A percentile compares a stretch with the other conserved stretches of the same genome.
phyloP scores from a whole-genome alignment of 75 land plant genomes.

The Larix kaempferi region DNA sequence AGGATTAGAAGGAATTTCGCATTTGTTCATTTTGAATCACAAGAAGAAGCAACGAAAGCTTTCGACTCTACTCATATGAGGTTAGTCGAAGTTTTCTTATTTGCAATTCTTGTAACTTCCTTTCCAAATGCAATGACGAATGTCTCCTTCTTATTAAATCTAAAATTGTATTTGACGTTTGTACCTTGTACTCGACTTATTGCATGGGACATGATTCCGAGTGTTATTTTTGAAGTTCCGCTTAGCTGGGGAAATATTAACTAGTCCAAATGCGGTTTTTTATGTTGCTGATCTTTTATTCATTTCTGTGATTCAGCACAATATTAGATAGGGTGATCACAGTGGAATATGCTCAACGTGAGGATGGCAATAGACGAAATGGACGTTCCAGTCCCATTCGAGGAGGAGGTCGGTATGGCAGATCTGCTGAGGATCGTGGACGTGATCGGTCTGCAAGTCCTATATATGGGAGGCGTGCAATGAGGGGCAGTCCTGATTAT shows the following conservation, averaged over 20 bases:
- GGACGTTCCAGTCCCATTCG: conserved; percentile 39
- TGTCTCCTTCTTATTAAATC: too few relatives aligned
- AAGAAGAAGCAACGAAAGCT: conserved; percentile 86
- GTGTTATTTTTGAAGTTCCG: too few relatives aligned
- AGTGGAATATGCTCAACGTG: conserved; percentile 87
- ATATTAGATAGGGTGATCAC: conserved; percentile 79
- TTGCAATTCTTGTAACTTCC: too few relatives aligned
- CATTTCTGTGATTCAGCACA: conserved; percentile 37
- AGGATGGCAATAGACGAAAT: conserved; percentile 65
- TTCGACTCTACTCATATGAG: conserved; percentile 79
- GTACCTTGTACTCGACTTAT: too few relatives aligned
- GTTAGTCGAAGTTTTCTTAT: conserved; percentile 16
- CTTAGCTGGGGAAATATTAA: too few relatives aligned
- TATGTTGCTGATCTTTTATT: too few relatives aligned
- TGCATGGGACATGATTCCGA: too few relatives aligned
- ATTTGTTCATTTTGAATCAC: conserved; percentile 71
- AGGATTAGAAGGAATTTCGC: conserved; percentile 90
- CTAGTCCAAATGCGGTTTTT: too few relatives aligned
- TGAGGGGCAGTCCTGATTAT: conserved; percentile 26
- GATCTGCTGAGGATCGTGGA: conserved; percentile 3
- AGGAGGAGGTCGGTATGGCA: conserved; percentile 9
- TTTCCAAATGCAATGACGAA: too few relatives aligned
- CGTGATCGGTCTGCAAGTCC: conserved; percentile 18
- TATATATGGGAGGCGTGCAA: conserved; percentile 11
- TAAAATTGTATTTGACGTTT: too few relatives aligned